phyloP scores from a whole-genome alignment of 768 basidiomycete genomes.

The Scleroderma citrinum region DNA sequence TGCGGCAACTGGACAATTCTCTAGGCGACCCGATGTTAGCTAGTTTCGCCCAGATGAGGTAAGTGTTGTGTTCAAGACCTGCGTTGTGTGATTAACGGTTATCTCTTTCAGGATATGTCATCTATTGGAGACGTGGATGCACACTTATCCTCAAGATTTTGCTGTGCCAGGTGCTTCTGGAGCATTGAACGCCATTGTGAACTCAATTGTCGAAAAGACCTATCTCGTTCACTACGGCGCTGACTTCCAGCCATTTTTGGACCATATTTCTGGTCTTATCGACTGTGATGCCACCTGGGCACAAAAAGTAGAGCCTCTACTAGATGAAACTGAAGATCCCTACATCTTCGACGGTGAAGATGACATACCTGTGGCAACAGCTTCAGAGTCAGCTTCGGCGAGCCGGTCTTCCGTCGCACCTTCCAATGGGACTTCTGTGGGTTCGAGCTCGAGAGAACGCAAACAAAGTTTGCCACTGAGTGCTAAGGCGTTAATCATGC shows the following conservation, averaged over 20 bases:
- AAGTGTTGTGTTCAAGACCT: slow-evolving; percentile 3
- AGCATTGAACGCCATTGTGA: slow-evolving; percentile 69
- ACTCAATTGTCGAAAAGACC: slow-evolving; percentile 72
- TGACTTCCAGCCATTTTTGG: slow-evolving; percentile 76
- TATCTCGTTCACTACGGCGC: slow-evolving; percentile 82
- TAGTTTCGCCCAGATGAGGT: slow-evolving; percentile 87
- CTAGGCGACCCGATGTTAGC: slow-evolving; percentile 80
- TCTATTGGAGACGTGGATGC: slow-evolving; percentile 73
- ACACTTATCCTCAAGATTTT: slow-evolving; percentile 73
- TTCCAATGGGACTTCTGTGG: slow-evolving; percentile 18
- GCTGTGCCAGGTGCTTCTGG: slow-evolving; percentile 68
- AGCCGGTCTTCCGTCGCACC: slow-evolving; percentile 17
- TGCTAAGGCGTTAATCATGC: slow-evolving; percentile 38
- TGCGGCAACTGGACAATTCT: slow-evolving; percentile 69
- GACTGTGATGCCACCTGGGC: slow-evolving; percentile 75
- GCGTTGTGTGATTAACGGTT: background rate
- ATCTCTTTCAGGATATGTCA: slow-evolving; percentile 59
- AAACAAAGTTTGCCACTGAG: slow-evolving; percentile 63
- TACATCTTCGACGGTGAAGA: slow-evolving; percentile 53
- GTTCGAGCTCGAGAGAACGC: slow-evolving; percentile 45
- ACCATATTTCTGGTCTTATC: slow-evolving; percentile 53
- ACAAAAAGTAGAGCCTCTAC: slow-evolving; percentile 51
- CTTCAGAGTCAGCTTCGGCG: slow-evolving; percentile 28
- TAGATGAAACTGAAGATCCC: slow-evolving; percentile 59
- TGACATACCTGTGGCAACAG: slow-evolving; percentile 25